phyloP scores from a whole-genome alignment of 2,329 filamentous ascomycete species.

The Fusarium sp. region DNA sequence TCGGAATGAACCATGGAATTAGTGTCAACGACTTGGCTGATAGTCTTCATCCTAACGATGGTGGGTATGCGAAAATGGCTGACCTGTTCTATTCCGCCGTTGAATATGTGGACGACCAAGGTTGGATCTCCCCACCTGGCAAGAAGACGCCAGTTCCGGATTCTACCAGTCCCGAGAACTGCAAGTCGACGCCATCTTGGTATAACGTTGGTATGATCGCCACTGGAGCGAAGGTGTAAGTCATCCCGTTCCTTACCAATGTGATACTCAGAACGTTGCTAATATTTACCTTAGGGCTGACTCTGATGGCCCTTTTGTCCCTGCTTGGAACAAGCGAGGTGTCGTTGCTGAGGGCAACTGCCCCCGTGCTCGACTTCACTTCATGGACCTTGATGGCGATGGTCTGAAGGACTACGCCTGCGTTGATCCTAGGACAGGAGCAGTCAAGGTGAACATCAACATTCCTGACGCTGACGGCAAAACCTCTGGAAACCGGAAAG shows the following conservation, averaged over 20 bases:
- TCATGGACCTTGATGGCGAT: constrained; percentile 14
- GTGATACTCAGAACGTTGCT: no score
- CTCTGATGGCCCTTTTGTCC: neutral
- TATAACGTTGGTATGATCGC: neutral
- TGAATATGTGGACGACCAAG: neutral
- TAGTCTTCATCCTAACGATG: neutral
- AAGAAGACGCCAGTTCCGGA: neutral
- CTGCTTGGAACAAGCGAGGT: neutral
- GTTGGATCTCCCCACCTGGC: neutral
- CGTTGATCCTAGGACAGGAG: neutral
- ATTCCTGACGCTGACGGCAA: neutral
- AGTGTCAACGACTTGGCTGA: neutral
- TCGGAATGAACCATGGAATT: neutral
- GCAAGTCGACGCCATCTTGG: constrained; percentile 5
- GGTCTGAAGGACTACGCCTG: constrained; percentile 7
- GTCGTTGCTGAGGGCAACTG: constrained; percentile 1
- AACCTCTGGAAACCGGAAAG: neutral
- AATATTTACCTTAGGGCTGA: neutral
- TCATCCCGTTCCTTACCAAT: no score
- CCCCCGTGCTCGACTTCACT: neutral
- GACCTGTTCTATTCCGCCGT: neutral
- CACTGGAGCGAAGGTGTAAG: neutral
- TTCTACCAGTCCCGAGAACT: neutral
- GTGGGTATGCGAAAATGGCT: neutral
- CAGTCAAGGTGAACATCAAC: neutral